A percentile compares a stretch with the other conserved stretches of the same genome.
Conservation (phyloP, 2,329 filamentous ascomycete genomes). For the Pestalotiopsis sp. region DNA sequence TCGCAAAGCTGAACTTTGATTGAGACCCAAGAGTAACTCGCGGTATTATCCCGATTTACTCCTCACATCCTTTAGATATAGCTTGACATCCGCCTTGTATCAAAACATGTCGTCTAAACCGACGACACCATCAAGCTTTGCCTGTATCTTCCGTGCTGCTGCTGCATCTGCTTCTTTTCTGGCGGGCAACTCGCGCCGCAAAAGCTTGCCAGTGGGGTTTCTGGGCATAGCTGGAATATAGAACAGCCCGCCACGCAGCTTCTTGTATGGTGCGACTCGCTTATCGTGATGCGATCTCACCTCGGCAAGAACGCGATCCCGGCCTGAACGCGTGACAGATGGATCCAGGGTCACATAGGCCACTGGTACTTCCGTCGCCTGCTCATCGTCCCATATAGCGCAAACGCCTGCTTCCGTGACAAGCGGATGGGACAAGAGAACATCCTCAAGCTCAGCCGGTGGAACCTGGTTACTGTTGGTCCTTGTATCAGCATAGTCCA, state of each 20-base stretch:
- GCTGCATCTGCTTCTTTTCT: background rate
- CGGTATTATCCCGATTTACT: no score
- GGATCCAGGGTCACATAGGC: conserved; percentile 44
- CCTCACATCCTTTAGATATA: no score
- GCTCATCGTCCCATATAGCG: conserved; percentile 23
- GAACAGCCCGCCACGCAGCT: conserved; percentile 32
- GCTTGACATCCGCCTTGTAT: no score
- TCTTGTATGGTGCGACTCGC: conserved; percentile 31
- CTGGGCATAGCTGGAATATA: conserved; percentile 28
- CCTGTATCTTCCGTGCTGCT: background rate
- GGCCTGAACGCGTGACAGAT: conserved; percentile 17
- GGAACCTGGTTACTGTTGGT: conserved; percentile 55
- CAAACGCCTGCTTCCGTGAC: conserved; percentile 45
- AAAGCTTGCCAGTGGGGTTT: conserved; percentile 28
- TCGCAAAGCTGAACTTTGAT: background rate
- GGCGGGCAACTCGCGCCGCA: conserved; percentile 21
- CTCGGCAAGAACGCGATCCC: conserved; percentile 20
- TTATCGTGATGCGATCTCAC: conserved; percentile 23
- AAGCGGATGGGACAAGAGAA: conserved; percentile 28
- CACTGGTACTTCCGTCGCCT: conserved; percentile 39
- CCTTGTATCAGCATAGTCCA: background rate
- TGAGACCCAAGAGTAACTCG: no score
- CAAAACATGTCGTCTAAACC: no score
- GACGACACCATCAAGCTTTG: no score
- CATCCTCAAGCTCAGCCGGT: conserved; percentile 54